Percentiles rank a stretch among this genome's conserved stretches.
Evolutionary conservation across 176 grass and related monocot genomes (phyloP).

Genomic region (Avena eriantha): DNA sequence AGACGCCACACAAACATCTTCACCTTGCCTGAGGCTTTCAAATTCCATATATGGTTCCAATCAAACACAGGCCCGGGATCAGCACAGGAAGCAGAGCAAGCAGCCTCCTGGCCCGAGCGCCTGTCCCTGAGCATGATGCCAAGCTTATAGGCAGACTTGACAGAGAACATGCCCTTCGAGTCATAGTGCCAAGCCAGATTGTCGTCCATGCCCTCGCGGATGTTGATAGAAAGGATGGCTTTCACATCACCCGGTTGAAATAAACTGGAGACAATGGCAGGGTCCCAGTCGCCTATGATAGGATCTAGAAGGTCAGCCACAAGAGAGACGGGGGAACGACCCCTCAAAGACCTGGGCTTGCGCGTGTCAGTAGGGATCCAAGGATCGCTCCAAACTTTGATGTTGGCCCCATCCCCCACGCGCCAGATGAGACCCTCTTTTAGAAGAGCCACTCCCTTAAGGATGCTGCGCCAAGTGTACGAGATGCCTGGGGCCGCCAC

Average conservation of each 20-base stretch:
- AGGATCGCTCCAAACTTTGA: too few relatives aligned
- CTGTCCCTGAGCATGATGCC: not conserved
- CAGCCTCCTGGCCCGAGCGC: not conserved
- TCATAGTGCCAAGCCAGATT: not conserved
- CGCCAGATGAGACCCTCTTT: too few relatives aligned
- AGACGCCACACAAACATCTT: not conserved
- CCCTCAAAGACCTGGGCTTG: not conserved
- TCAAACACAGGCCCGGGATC: not conserved
- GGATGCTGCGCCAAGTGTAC: too few relatives aligned
- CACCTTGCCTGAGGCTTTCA: not conserved
- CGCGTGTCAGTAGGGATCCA: not conserved
- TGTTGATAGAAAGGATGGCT: too few relatives aligned
- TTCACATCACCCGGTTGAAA: too few relatives aligned
- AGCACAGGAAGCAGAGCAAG: not conserved
- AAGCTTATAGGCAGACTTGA: not conserved
- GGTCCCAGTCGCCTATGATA: not conserved
- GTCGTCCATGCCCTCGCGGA: too few relatives aligned
- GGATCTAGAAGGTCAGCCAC: not conserved
- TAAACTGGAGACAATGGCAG: accelerated
- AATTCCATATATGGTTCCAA: not conserved
- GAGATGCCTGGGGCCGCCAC: too few relatives aligned
- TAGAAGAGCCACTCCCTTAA: too few relatives aligned
- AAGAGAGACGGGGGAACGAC: not conserved
- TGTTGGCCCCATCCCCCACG: too few relatives aligned
- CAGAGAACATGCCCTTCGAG: not conserved